phyloP scores from a whole-genome alignment of 495 filamentous ascomycete species.

The Aspergillus campestris region DNA sequence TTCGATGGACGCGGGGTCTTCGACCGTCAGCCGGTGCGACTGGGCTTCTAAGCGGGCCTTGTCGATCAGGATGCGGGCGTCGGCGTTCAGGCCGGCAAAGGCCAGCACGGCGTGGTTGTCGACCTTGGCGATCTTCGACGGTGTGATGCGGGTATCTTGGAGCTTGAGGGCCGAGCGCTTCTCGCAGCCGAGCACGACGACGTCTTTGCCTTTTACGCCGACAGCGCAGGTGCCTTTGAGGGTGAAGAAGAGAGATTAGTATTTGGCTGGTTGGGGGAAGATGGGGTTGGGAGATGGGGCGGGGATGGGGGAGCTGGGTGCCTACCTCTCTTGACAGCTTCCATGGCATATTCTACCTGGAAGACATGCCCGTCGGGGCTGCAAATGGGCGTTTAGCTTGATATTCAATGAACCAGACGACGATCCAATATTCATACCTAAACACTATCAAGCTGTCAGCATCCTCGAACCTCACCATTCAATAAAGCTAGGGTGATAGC shows the following conservation, averaged over 20 bases:
- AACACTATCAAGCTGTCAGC: slow-evolving; percentile 22
- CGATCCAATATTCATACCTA: slow-evolving; percentile 18
- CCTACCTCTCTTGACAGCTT: slow-evolving; percentile 95
- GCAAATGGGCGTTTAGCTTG: slow-evolving; percentile 8
- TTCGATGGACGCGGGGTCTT: slow-evolving; percentile 94
- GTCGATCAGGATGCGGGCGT: slow-evolving; percentile 94
- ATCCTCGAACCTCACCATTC: slow-evolving; percentile 46
- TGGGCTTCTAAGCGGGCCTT: slow-evolving; percentile 95
- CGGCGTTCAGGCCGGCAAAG: slow-evolving; percentile 94
- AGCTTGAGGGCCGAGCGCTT: slow-evolving; percentile 98
- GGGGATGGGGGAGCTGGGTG: slow-evolving; percentile 1
- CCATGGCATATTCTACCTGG: slow-evolving; percentile 98
- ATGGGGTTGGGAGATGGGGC: not conserved
- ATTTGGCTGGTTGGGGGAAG: not conserved
- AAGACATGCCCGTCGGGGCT: slow-evolving; percentile 99
- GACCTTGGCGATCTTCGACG: slow-evolving; percentile 91
- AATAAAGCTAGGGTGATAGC: slow-evolving; percentile 30
- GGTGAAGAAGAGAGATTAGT: no score
- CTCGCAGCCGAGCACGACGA: slow-evolving; percentile 95
- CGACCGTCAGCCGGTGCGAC: slow-evolving; percentile 94
- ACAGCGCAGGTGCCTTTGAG: slow-evolving; percentile 86
- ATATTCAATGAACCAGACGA: slow-evolving; percentile 13
- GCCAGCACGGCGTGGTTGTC: slow-evolving; percentile 95
- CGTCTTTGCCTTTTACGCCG: slow-evolving; percentile 88
- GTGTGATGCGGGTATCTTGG: slow-evolving; percentile 97